Evolutionary conservation across 2,329 filamentous ascomycete species (phyloP).

Genomic region (Talaromyces sp.): DNA sequence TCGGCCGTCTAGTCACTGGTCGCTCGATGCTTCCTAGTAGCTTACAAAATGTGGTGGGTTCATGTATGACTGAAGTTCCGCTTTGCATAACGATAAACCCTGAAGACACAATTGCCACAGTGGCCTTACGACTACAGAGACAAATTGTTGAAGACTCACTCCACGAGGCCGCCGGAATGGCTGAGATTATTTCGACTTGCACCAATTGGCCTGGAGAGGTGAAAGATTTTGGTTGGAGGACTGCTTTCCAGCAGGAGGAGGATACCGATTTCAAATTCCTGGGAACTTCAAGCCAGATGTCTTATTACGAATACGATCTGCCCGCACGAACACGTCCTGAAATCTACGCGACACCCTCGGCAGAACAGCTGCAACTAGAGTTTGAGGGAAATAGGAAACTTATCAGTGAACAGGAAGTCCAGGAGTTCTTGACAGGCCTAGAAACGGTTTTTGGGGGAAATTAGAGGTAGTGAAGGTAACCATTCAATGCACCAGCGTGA

Average conservation of each 20-base stretch:
- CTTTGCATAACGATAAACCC: neutral
- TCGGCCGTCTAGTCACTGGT: conserved; percentile 11
- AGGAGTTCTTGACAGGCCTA: neutral
- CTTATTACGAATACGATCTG: neutral
- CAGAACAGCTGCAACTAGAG: neutral
- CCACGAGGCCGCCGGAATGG: conserved; percentile 9
- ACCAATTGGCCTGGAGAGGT: conserved; percentile 1
- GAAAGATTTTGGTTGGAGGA: conserved; percentile 3
- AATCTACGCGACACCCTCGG: conserved; percentile 6
- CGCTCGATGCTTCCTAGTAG: neutral
- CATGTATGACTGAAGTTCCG: conserved; percentile 5
- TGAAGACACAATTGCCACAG: neutral
- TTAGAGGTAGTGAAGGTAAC: too few species aligned
- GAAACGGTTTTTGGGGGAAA: neutral
- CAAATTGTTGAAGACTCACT: conserved; percentile 3
- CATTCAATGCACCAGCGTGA: too few species aligned
- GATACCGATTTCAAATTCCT: neutral
- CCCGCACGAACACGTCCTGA: neutral
- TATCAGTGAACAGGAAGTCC: neutral
- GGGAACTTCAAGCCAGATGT: neutral
- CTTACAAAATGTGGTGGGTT: conserved; percentile 5
- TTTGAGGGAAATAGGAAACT: conserved; percentile 5
- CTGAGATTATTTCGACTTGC: conserved; percentile 6
- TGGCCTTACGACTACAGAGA: conserved; percentile 7
- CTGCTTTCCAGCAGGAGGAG: conserved; percentile 6